Evolutionary conservation across 805 yeast species (phyloP), one percentile per base, ranked within the genome.

Genomic region (Blastobotrys attinorum): DNA sequence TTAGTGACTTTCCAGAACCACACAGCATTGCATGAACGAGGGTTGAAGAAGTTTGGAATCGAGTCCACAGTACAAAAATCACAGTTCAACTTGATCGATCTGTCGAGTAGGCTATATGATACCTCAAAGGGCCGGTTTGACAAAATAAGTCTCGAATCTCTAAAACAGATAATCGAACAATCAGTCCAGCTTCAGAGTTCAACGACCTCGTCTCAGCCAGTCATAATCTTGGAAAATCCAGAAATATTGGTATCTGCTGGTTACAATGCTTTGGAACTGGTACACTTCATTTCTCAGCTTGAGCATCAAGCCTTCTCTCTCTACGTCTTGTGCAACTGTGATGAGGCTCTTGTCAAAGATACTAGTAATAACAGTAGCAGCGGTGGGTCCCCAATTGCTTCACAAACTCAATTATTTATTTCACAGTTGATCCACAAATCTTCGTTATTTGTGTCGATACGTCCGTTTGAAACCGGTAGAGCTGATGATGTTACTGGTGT

Each of bases 401-500:
- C 35, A 16, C 46, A 71, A 47, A 66, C 69, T 16, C 59, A 76
- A 0, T 75, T 73, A 31, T 72, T 78, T 49, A 56, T 76, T 20
- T 60, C 66, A 2, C 71, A 71, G 44, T 48, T 77, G 18, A 57
- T 73, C 17, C 77, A 78, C 52, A 69, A 73, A 44, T 66, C 84
- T 0, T 66, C 69, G 25, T 47, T 77, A 34, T 67, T 77, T 32
- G 50, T 86, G n/a, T 67, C 72, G 17, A 56, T 86, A 29, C 73
- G 75, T 53, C 88, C 95, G 1, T 64, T 87, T 47, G 69, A 74
- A 2, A 85, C 95, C 0, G 95, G 95, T 0, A 70, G 86, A 52
- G 95, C 96, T 0, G 76, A 74, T 37, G 96, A 87, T 57, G 74
- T 84, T 2, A 81, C 95, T 0, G 96, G 96, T 1, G 69, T 80